A percentile compares a stretch with the other conserved stretches of the same genome.
These are phyloP conservation scores for Penicillium digitatum DNA, from an alignment of 2,329 filamentous ascomycete genomes.

Conservation along the genomic window DNA sequence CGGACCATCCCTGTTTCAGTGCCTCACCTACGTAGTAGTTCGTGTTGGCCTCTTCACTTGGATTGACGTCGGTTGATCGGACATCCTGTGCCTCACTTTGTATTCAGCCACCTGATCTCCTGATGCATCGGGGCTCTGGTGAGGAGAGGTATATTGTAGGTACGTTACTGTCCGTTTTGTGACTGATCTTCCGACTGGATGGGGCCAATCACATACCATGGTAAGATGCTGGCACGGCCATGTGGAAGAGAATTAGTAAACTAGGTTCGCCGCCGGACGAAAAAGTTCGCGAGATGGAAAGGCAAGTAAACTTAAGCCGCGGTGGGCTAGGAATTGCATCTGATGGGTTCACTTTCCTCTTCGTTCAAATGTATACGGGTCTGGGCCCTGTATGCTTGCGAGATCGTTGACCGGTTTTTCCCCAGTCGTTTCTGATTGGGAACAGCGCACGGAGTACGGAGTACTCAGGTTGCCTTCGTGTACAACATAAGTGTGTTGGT, in stretches of 20 bases:
- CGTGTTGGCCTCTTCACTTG: conserved; percentile 1
- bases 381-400: neutral
- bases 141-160: neutral
- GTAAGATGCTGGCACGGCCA: neutral
- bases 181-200: conserved; percentile 12
- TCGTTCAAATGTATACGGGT: conserved; percentile 4
- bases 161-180: conserved; percentile 3
- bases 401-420: neutral
- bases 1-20: conserved; percentile 14
- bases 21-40: neutral
- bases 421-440: neutral
- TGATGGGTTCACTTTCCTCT: conserved; percentile 6
- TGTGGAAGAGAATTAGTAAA: conserved; percentile 6
- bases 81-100: conserved; percentile 11
- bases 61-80: conserved; percentile 15
- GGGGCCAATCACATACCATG: neutral
- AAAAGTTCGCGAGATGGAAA: conserved; percentile 17
- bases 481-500: conserved; percentile 1
- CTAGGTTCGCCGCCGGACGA: conserved; percentile 21
- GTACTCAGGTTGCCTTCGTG: neutral
- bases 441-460: neutral
- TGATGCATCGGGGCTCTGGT: conserved; percentile 11
- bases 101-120: conserved; percentile 17
- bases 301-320: conserved; percentile 14
- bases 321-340: conserved; percentile 3